phyloP scores from a whole-genome alignment of 2,329 filamentous ascomycete genomes.

The Neurospora sp. region DNA sequence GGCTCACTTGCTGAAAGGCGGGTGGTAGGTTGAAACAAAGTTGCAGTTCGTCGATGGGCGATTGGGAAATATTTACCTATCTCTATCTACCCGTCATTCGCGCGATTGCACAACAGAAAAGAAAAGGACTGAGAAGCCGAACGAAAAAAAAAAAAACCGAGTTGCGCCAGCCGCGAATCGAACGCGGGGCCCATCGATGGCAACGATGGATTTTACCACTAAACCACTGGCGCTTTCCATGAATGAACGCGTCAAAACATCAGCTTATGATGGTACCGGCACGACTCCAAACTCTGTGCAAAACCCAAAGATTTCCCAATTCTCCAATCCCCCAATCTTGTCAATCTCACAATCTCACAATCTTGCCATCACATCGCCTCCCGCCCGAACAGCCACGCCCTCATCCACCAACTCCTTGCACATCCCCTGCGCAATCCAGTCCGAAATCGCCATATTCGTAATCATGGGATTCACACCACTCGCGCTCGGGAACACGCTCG shows the following conservation, averaged over 20 bases:
- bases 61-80: too few relatives aligned
- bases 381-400: not conserved
- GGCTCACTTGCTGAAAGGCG: too few relatives aligned
- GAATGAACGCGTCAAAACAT: not conserved
- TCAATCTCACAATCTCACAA: constrained; percentile 3
- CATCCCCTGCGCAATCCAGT: not conserved
- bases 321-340: not conserved
- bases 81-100: too few relatives aligned
- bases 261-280: not conserved
- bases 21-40: too few relatives aligned
- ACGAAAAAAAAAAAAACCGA: not conserved
- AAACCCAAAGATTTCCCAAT: not conserved
- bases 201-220: constrained; percentile 45
- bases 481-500: constrained; percentile 2
- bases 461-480: constrained; percentile 1
- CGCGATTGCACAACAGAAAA: too few relatives aligned
- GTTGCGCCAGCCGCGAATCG: constrained; percentile 18
- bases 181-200: constrained; percentile 35
- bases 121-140: too few relatives aligned
- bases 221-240: constrained; percentile 29
- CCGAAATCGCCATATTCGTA: not conserved
- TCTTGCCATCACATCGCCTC: constrained; percentile 2
- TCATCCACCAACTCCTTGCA: not conserved
- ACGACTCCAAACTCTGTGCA: too few relatives aligned
- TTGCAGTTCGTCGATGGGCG: too few relatives aligned